Conservation (phyloP, 352 stramenopile species). For the Globisporangium ultimum region DNA sequence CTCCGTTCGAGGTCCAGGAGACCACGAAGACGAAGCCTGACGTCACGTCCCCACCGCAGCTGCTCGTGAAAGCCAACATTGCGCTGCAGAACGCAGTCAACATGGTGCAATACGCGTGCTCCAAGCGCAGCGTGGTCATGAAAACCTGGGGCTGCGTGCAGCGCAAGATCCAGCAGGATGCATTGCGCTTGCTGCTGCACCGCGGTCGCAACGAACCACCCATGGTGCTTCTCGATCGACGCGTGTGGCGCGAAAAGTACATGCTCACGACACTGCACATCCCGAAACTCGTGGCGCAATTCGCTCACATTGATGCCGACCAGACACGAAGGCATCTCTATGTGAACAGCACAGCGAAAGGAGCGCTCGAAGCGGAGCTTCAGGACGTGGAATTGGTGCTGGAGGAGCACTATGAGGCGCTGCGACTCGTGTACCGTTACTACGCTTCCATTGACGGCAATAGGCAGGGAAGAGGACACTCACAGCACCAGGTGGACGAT, state of each 20-base stretch:
- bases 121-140: constrained; percentile 45
- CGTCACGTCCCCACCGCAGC: constrained; percentile 32
- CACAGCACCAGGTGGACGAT: background rate
- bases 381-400: constrained; percentile 35
- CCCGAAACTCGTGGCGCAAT: constrained; percentile 28
- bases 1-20: constrained; percentile 56
- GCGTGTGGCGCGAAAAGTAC: constrained; percentile 48
- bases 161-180: constrained; percentile 55
- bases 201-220: constrained; percentile 35
- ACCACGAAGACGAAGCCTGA: constrained; percentile 34
- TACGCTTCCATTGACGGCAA: constrained; percentile 47
- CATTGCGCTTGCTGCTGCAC: constrained; percentile 36
- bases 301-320: constrained; percentile 3
- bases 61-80: constrained; percentile 53
- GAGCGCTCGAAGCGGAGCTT: constrained; percentile 26
- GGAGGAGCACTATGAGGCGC: constrained; percentile 33
- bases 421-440: constrained; percentile 51
- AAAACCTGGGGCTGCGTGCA: constrained; percentile 53
- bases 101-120: constrained; percentile 68
- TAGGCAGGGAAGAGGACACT: too few species aligned
- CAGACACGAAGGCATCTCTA: background rate
- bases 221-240: constrained; percentile 47
- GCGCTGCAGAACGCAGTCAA: constrained; percentile 68
- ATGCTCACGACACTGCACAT: constrained; percentile 56
- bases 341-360: constrained; percentile 11